Evolutionary conservation across 2,329 filamentous ascomycete species (phyloP).

Genomic region (Aspergillus cejpii): DNA sequence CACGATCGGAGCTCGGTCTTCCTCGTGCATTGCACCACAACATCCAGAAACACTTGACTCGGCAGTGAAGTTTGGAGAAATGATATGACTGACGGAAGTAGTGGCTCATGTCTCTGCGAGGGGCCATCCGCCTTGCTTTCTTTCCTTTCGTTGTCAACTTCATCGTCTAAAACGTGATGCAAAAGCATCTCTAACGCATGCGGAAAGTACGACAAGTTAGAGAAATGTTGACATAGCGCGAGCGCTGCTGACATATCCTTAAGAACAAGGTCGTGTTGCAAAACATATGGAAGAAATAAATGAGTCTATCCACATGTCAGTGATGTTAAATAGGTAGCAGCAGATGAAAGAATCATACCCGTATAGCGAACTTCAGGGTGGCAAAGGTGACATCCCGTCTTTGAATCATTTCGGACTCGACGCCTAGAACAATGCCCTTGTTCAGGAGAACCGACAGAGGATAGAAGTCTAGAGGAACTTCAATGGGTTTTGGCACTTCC

Average conservation of each 20-base stretch:
- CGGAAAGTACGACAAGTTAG: constrained; percentile 81
- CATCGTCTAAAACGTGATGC: constrained; percentile 88
- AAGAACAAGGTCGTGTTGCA: constrained; percentile 69
- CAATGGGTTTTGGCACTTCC: constrained; percentile 67
- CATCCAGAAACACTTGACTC: constrained; percentile 70
- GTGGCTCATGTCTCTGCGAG: constrained; percentile 24
- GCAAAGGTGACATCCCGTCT: constrained; percentile 86
- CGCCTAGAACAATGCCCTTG: constrained; percentile 82
- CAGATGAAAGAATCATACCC: constrained; percentile 52
- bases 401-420: constrained; percentile 91
- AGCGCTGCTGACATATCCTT: constrained; percentile 75
- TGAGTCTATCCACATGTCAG: constrained; percentile 60
- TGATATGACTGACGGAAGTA: constrained; percentile 49
- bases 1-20: constrained; percentile 95
- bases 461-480: constrained; percentile 88
- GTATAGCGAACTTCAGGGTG: constrained; percentile 77
- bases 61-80: constrained; percentile 67
- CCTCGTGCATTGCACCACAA: constrained; percentile 91
- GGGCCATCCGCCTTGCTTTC: constrained; percentile 25
- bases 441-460: constrained; percentile 79
- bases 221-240: constrained; percentile 75
- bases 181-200: constrained; percentile 88
- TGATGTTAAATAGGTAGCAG: neutral
- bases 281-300: constrained; percentile 80
- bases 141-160: constrained; percentile 61